Percentiles rank a stretch among this genome's conserved stretches.
Conservation (phyloP, 2,329 filamentous ascomycete genomes). For the Talaromyces atroroseus region DNA sequence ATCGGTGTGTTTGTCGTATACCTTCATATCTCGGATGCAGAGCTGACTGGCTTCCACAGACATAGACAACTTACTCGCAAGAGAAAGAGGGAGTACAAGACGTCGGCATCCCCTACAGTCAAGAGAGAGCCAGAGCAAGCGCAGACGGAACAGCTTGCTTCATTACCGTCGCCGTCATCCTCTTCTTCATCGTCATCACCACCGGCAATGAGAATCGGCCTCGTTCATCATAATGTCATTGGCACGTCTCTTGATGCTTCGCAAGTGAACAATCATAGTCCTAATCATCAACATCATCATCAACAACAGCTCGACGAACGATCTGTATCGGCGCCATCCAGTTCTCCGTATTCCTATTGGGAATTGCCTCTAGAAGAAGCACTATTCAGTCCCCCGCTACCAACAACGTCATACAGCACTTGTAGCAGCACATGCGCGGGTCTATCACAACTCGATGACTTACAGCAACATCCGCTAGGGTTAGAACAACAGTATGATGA, state of each 20-base stretch:
- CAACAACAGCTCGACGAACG: conserved; percentile 1
- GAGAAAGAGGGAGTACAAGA: conserved; percentile 10
- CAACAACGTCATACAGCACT: conserved; percentile 11
- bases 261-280: not conserved
- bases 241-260: not conserved
- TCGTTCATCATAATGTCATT: not conserved
- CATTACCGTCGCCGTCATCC: not conserved
- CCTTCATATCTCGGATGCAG: too few species aligned
- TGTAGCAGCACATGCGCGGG: conserved; percentile 8
- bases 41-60: not conserved
- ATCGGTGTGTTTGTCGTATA: conserved; percentile 4
- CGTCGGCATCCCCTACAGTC: not conserved
- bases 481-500: not conserved
- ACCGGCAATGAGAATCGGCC: not conserved
- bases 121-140: not conserved
- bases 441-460: conserved; percentile 2
- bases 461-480: not conserved
- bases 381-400: conserved; percentile 7
- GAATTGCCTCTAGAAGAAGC: conserved; percentile 2
- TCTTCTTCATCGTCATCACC: not conserved
- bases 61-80: conserved; percentile 13
- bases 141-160: not conserved
- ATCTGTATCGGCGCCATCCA: conserved; percentile 1
- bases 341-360: conserved; percentile 3
- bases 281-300: not conserved